A percentile compares a stretch with the other conserved stretches of the same genome.
These are phyloP conservation scores for Heliamphora pulchella DNA, from an alignment of 179 eudicot genomes.

Conservation along the genomic window DNA sequence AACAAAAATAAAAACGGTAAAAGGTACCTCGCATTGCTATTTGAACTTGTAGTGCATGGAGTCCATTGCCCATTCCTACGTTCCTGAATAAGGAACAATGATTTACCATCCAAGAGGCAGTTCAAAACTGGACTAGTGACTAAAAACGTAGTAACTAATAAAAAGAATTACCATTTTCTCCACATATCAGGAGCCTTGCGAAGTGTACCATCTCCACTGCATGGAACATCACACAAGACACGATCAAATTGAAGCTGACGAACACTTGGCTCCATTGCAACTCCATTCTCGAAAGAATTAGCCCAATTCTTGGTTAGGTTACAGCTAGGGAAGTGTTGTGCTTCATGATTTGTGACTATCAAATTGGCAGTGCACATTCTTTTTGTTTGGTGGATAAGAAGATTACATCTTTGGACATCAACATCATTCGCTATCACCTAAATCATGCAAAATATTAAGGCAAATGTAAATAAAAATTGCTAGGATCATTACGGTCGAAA, in stretches of 20 bases:
- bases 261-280: slow-evolving; percentile 35
- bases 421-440: slow-evolving; percentile 97
- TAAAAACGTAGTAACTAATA: neutral
- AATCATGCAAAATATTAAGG: slow-evolving; percentile 14
- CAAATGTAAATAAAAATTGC: neutral
- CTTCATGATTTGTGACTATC: slow-evolving; percentile 97
- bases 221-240: slow-evolving; percentile 95
- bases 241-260: slow-evolving; percentile 86
- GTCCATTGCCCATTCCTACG: slow-evolving; percentile 86
- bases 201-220: slow-evolving; percentile 98
- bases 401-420: slow-evolving; percentile 96
- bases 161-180: slow-evolving; percentile 70
- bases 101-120: neutral
- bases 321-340: slow-evolving; percentile 93
- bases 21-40: slow-evolving; percentile 90
- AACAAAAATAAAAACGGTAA: neutral
- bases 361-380: slow-evolving; percentile 97
- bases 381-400: slow-evolving; percentile 97
- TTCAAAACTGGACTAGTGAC: neutral
- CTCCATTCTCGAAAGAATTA: slow-evolving; percentile 29
- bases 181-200: slow-evolving; percentile 98
- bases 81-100: slow-evolving; percentile 38
- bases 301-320: slow-evolving; percentile 48
- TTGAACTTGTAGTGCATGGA: slow-evolving; percentile 78
- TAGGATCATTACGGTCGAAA: neutral